Conservation (phyloP, 805 yeast genomes). For the Metschnikowia lochheadii region DNA sequence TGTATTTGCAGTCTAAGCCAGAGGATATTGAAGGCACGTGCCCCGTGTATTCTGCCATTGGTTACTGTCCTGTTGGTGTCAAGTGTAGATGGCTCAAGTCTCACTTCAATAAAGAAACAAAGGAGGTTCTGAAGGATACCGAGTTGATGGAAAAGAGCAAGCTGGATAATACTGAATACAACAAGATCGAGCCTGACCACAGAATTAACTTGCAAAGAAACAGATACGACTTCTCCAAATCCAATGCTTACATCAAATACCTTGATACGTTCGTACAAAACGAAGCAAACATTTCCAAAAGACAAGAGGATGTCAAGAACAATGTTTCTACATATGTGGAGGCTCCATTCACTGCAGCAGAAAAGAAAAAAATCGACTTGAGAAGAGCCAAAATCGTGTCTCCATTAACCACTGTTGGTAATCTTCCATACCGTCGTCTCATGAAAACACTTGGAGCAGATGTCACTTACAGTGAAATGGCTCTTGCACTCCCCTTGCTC, state of each 20-base stretch:
- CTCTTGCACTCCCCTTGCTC: constrained; percentile 74
- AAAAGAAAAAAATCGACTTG: constrained; percentile 72
- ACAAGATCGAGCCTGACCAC: constrained; percentile 48
- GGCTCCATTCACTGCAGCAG: constrained; percentile 71
- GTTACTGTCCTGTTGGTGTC: constrained; percentile 88
- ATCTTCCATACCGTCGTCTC: constrained; percentile 87
- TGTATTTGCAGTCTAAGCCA: constrained; percentile 62
- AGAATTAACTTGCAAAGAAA: constrained; percentile 56
- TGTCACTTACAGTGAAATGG: constrained; percentile 94
- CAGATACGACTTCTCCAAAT: constrained; percentile 51
- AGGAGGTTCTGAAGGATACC: constrained; percentile 42
- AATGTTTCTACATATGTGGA: constrained; percentile 59
- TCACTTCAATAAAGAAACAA: constrained; percentile 53
- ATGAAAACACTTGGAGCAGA: constrained; percentile 92
- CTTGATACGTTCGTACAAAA: constrained; percentile 57
- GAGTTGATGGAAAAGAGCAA: constrained; percentile 32
- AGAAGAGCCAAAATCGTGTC: constrained; percentile 80
- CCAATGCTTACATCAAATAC: constrained; percentile 53
- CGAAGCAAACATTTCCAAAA: constrained; percentile 33
- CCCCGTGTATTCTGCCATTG: constrained; percentile 78
- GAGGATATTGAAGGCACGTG: constrained; percentile 73
- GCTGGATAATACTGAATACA: constrained; percentile 53
- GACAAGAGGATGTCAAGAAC: constrained; percentile 22
- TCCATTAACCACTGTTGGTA: constrained; percentile 97
- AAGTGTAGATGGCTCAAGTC: constrained; percentile 87